Evolutionary conservation across 1,139 yeast genomes (phyloP).

Genomic region (Komagataea norvegica): DNA sequence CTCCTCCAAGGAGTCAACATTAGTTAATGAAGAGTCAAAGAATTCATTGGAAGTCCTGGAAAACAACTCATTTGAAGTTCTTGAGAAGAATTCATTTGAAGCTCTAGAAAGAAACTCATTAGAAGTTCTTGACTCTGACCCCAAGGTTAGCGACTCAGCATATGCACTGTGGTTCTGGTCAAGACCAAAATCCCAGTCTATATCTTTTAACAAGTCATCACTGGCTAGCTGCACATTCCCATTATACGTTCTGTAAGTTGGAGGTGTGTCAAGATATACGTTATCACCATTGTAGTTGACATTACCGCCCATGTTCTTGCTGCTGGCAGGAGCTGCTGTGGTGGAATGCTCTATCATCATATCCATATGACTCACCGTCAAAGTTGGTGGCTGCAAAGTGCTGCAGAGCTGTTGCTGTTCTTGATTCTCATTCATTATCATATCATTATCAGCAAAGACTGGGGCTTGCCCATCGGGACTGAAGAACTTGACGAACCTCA

Average conservation of each 20-base stretch:
- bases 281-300: constrained; percentile 6
- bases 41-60: constrained; percentile 13
- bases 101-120: constrained; percentile 16
- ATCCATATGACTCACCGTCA: not conserved
- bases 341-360: too few relatives aligned
- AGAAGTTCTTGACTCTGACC: constrained; percentile 24
- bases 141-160: constrained; percentile 23
- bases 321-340: not conserved
- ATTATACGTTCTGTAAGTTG: too few relatives aligned
- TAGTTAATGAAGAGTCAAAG: constrained; percentile 15
- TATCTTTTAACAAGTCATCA: constrained; percentile 15
- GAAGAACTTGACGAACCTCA: not conserved
- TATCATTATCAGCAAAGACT: too few relatives aligned
- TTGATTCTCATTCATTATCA: not conserved
- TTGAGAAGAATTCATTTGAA: constrained; percentile 16
- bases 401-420: too few relatives aligned
- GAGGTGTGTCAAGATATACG: constrained; percentile 8
- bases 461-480: too few relatives aligned
- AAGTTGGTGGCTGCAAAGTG: not conserved
- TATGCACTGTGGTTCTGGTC: constrained; percentile 12
- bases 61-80: constrained; percentile 9
- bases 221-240: constrained; percentile 4
- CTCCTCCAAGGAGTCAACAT: constrained; percentile 10
- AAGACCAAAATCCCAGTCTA: constrained; percentile 14
- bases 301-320: not conserved